Evolutionary conservation across 192 early-diverging fungal species (phyloP), one percentile per base, ranked within the genome.

Genomic region (Coemansia sp.): DNA sequence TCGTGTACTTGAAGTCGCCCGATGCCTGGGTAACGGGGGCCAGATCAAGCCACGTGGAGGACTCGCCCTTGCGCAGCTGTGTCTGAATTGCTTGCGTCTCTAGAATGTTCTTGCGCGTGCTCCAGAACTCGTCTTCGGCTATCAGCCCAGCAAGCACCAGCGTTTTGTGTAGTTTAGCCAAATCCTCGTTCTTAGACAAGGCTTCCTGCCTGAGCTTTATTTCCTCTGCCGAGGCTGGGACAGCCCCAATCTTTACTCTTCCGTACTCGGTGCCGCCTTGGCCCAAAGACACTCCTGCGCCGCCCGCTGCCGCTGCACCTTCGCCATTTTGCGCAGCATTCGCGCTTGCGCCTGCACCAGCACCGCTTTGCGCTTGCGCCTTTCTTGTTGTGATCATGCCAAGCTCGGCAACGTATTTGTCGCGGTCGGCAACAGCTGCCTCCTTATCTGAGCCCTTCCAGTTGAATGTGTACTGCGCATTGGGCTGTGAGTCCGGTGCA

Each of bases 111-210:
- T 78, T 74, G n/a, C 90, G 79, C 46, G 83, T 87, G 54, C 87
- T 85, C 95, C 95, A 98, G 60, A 98, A 98, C 57, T 98, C 95
- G 58, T 95, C 91, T 68, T 98, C 95, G 6, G 82, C 72, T 3
- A 97, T 79, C n/a, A 86, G 77, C 23, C 87, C 87, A 0, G 83
- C 72, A 8, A 91, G 67, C 6, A 95, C 93, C 47, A 97, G 71
- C 25, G 90, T 90, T 62, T 77, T 81, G 75, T 94, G 92, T 10
- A 96, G 75, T 36, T 72, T 76, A 19, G 82, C 75, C 10, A 93
- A 72, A 7, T 92, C 89, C 58, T 75, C 74, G 66, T 89, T 88
- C 20, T 86, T 83, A 0, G 82, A 81, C n/a, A 95, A 64, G 9
- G 91, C 74, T 13, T 83, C 77, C 36, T 83, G 74, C 27, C 90